Conservation (phyloP, 148 eudicot species). For the Diospyros lotus region DNA sequence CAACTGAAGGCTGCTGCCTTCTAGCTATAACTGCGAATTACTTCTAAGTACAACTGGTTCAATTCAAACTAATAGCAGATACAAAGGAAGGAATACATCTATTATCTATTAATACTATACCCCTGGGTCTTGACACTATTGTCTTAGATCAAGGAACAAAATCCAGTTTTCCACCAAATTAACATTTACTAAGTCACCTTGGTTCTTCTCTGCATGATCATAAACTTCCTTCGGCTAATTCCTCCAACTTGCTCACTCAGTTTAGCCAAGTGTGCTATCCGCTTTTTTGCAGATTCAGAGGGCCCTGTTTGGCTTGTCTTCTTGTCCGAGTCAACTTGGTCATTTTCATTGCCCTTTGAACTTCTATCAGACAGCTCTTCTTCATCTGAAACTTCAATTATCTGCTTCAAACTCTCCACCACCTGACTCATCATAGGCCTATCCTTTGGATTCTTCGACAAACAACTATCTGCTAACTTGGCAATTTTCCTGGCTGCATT, state of each 20-base stretch:
- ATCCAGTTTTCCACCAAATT: not conserved
- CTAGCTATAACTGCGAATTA: too few relatives aligned
- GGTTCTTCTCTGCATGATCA: conserved; percentile 60
- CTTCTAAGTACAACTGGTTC: too few relatives aligned
- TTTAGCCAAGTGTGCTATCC: conserved; percentile 68
- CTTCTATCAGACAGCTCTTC: conserved; percentile 28
- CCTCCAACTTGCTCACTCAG: conserved; percentile 66
- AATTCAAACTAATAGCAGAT: too few relatives aligned
- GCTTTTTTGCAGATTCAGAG: conserved; percentile 44
- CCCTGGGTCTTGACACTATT: not conserved
- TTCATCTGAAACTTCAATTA: conserved; percentile 25
- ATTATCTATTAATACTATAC: too few relatives aligned
- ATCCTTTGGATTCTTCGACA: conserved; percentile 53
- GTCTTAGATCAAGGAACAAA: not conserved
- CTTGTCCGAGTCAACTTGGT: conserved; percentile 23
- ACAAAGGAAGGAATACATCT: too few relatives aligned
- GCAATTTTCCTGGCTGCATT: conserved; percentile 57
- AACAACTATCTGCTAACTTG: conserved; percentile 63
- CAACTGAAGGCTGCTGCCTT: too few relatives aligned
- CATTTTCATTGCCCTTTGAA: conserved; percentile 25
- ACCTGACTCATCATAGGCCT: conserved; percentile 78
- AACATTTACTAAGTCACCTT: conserved; percentile 23
- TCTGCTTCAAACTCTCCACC: conserved; percentile 53
- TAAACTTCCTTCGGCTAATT: conserved; percentile 41
- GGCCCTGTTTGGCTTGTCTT: conserved; percentile 17